phyloP scores from a whole-genome alignment of 208 protist genomes.

The Trichomonas gallinae region DNA sequence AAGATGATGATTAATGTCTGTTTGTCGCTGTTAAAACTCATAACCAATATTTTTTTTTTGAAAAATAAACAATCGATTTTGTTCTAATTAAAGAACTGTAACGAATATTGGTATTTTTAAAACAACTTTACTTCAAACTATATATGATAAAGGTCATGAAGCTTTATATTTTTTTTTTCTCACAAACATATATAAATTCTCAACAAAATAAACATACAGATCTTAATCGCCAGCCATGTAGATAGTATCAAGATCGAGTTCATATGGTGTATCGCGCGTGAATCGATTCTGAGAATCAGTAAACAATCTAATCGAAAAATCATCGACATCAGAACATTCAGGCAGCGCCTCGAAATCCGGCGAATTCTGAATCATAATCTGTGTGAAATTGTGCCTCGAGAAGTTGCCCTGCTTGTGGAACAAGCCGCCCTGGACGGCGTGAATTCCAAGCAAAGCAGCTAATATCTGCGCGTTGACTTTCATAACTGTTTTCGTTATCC shows the following conservation, averaged over 20 bases:
- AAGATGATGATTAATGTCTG: no score
- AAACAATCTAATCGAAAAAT: not conserved
- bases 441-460: not conserved
- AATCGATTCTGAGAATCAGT: not conserved
- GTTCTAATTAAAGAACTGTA: no score
- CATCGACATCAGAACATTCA: not conserved
- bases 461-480: not conserved
- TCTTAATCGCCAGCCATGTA: not conserved
- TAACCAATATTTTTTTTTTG: no score
- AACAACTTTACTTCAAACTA: no score
- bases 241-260: not conserved
- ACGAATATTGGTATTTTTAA: no score
- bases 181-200: not conserved
- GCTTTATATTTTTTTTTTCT: no score
- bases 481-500: not conserved
- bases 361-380: not conserved
- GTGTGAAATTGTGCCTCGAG: not conserved
- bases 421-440: not conserved
- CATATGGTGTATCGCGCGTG: not conserved
- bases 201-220: not conserved
- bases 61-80: no score
- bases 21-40: no score
- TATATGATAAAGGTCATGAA: no score
- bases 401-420: constrained; percentile 19
- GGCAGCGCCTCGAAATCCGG: no score